Conservation (phyloP, 257 asterid genomes). For the Scutellaria minor region DNA sequence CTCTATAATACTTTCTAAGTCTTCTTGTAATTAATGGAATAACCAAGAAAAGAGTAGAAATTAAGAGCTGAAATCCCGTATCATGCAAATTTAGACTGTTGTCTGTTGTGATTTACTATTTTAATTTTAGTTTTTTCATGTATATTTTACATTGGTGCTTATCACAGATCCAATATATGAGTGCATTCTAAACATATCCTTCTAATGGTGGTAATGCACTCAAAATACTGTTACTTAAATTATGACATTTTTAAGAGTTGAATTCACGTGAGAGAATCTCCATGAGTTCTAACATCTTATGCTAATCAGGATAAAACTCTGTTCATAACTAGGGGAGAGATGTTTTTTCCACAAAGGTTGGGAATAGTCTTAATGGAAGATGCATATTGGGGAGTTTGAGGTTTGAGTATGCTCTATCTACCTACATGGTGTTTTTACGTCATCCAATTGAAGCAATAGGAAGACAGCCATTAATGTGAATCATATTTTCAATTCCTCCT, state of each 20-base stretch:
- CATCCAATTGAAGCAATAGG: slow-evolving; percentile 19
- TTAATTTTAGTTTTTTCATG: slow-evolving; percentile 3
- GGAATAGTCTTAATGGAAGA: slow-evolving; percentile 18
- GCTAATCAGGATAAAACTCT: slow-evolving; percentile 4
- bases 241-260: slow-evolving; percentile 3
- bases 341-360: background rate
- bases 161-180: slow-evolving; percentile 20
- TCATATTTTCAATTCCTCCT: slow-evolving; percentile 2
- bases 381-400: slow-evolving; percentile 29
- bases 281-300: slow-evolving; percentile 10
- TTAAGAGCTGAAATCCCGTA: slow-evolving; percentile 20
- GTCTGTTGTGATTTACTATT: slow-evolving; percentile 1
- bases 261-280: slow-evolving; percentile 25
- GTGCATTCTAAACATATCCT: background rate
- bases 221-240: background rate
- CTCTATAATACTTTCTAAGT: slow-evolving; percentile 8
- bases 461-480: slow-evolving; percentile 13
- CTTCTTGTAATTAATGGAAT: slow-evolving; percentile 22
- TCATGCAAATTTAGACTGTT: slow-evolving; percentile 5
- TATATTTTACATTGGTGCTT: slow-evolving; percentile 18
- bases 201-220: slow-evolving; percentile 29
- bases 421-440: slow-evolving; percentile 7
- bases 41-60: background rate
- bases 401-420: slow-evolving; percentile 4
- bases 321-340: slow-evolving; percentile 23